phyloP scores from a whole-genome alignment of 306 rosid species.

The Geum urbanum region DNA sequence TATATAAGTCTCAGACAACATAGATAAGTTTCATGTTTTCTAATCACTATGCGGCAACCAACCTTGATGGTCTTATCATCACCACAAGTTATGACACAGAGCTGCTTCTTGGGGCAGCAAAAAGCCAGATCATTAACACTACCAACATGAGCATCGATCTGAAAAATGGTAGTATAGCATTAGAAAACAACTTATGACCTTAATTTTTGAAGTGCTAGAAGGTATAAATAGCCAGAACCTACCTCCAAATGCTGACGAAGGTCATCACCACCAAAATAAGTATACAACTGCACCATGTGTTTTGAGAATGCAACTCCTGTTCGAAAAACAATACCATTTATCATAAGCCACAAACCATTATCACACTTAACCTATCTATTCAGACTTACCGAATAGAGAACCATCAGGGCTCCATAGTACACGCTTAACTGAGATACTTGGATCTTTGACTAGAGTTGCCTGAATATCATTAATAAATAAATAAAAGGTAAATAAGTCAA shows the following conservation, averaged over 20 bases:
- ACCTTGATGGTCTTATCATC: constrained; percentile 56
- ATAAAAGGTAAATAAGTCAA: constrained; percentile 11
- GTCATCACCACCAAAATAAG: constrained; percentile 60
- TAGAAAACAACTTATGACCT: constrained; percentile 8
- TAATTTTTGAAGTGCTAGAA: neutral
- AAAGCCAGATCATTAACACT: constrained; percentile 51
- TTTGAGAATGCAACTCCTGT: constrained; percentile 90
- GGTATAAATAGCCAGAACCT: constrained; percentile 11
- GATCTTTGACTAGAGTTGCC: constrained; percentile 83
- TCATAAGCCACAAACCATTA: neutral
- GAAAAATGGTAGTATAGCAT: constrained; percentile 9
- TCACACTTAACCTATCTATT: neutral
- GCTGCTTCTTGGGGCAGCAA: constrained; percentile 26
- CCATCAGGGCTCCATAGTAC: constrained; percentile 93
- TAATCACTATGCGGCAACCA: constrained; percentile 22
- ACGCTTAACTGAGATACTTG: constrained; percentile 74
- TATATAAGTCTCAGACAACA: constrained; percentile 5
- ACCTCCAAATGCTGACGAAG: constrained; percentile 83
- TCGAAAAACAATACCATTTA: constrained; percentile 19
- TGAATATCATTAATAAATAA: constrained; percentile 34
- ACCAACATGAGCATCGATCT: constrained; percentile 60
- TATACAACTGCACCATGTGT: constrained; percentile 73
- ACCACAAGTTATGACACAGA: constrained; percentile 42
- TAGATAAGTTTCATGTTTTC: constrained; percentile 15
- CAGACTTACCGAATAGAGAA: constrained; percentile 61